Percentiles rank a stretch among this genome's conserved stretches.
Conservation (phyloP, 768 basidiomycete genomes). For the Panaeolus papilionaceus region DNA sequence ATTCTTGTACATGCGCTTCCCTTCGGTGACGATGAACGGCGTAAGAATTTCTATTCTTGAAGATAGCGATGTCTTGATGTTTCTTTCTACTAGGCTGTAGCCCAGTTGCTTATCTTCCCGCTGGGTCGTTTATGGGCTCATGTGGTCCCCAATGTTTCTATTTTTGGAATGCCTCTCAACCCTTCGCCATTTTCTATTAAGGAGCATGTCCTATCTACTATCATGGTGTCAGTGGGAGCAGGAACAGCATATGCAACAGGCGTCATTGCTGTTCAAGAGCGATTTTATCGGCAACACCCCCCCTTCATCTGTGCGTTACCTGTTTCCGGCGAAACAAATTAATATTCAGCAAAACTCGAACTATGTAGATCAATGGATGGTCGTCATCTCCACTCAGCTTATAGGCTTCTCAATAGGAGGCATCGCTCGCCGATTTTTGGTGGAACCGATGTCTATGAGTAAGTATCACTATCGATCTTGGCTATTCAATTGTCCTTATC, state of each 20-base stretch:
- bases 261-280: slow-evolving; percentile 66
- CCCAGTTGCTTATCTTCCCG: slow-evolving; percentile 75
- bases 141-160: slow-evolving; percentile 53
- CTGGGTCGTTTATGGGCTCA: slow-evolving; percentile 61
- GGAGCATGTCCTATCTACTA: slow-evolving; percentile 59
- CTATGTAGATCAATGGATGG: slow-evolving; percentile 64
- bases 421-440: slow-evolving; percentile 70
- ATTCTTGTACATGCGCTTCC: slow-evolving; percentile 56
- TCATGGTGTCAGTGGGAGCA: slow-evolving; percentile 49
- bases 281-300: slow-evolving; percentile 64
- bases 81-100: slow-evolving; percentile 54
- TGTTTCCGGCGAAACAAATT: background rate
- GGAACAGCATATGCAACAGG: slow-evolving; percentile 64
- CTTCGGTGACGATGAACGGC: slow-evolving; percentile 38
- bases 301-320: slow-evolving; percentile 54
- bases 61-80: background rate
- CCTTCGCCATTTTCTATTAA: slow-evolving; percentile 79
- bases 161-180: slow-evolving; percentile 68
- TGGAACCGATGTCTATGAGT: slow-evolving; percentile 63
- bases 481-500: background rate
- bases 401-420: slow-evolving; percentile 83
- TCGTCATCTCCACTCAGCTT: slow-evolving; percentile 67
- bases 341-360: background rate
- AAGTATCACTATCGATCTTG: slow-evolving; percentile 4
- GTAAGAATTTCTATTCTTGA: slow-evolving; percentile 32